Evolutionary conservation across 2,329 filamentous ascomycete genomes (phyloP), one percentile per base, ranked within the genome.

Genomic region (Penicillium sp.): DNA sequence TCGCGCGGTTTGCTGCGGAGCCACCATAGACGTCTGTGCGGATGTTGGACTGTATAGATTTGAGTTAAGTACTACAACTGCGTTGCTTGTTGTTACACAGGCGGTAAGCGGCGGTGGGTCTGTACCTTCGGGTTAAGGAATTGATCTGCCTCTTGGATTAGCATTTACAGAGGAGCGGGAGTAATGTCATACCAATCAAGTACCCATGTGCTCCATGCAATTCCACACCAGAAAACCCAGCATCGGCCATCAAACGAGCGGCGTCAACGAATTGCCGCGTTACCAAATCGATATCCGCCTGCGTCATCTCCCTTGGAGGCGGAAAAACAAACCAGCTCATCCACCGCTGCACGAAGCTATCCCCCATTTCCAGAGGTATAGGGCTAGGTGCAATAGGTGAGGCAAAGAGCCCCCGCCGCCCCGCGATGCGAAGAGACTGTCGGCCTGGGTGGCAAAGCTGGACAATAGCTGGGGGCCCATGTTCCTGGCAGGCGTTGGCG

Each of bases 271-370:
- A 90, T 49, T 82, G 79, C 7, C 71, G 68, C 8, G 87, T 79
- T 0, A 86, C 82, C 0, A 78, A 75, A 19, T 83, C 76, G 48
- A 90, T 87, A 45, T 90, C 87, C 0, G 72, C 70, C 0, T 72
- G 30, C 0, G 78, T 84, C 84, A 90, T 86, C 56, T 82, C 87
- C 49, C 82, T 80, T 0, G 88, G 87, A 1, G 80, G 83, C 2
- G 85, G 83, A 62, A 78, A 77, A 2, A 70, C 61, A 23, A 78
- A 31, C 30, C 60, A 56, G 26, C 68, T 67, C 26, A 73, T 30
- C 6, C 73, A n/a, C 0, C 74, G 73, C 30, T 81, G 75, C 7
- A 79, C 30, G 58, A 75, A 73, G 3, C 73, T 69, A 58, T 78
- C 69, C 0, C 78, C 78, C n/a, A 81, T 61, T 17, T 73, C 66